Evolutionary conservation across 306 rosid species (phyloP).

Genomic region (Trifolium fragiferum): DNA sequence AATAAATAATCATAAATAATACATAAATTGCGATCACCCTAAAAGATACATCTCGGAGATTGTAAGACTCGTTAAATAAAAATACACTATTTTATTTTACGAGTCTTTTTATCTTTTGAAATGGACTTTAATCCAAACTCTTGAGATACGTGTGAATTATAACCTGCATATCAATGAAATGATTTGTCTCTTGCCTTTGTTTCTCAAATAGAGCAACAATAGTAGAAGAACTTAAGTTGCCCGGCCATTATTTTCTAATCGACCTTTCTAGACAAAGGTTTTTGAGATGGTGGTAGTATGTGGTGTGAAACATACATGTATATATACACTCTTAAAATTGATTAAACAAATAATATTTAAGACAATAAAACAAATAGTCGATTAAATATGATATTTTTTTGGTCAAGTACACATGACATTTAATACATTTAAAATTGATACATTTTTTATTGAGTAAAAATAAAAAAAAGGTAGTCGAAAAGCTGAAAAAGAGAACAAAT

Average conservation of each 20-base stretch:
- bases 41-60: background rate
- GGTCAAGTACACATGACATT: too few relatives aligned
- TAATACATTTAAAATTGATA: too few relatives aligned
- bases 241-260: background rate
- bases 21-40: background rate
- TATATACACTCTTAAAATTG: too few relatives aligned
- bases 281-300: background rate
- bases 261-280: too few relatives aligned
- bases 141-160: conserved; percentile 5
- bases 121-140: background rate
- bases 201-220: conserved; percentile 49
- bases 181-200: conserved; percentile 58
- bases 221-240: conserved; percentile 25
- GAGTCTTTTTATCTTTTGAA: background rate
- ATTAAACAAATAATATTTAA: too few relatives aligned
- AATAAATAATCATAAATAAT: background rate
- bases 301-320: background rate
- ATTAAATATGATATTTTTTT: too few relatives aligned
- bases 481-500: too few relatives aligned
- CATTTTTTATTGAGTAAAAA: too few relatives aligned
- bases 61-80: background rate
- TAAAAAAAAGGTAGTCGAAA: too few relatives aligned
- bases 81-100: background rate
- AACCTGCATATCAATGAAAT: conserved; percentile 64
- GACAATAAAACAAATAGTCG: too few relatives aligned